Evolutionary conservation across 768 basidiomycete species (phyloP).

Genomic region (Lactarius trivialis): DNA sequence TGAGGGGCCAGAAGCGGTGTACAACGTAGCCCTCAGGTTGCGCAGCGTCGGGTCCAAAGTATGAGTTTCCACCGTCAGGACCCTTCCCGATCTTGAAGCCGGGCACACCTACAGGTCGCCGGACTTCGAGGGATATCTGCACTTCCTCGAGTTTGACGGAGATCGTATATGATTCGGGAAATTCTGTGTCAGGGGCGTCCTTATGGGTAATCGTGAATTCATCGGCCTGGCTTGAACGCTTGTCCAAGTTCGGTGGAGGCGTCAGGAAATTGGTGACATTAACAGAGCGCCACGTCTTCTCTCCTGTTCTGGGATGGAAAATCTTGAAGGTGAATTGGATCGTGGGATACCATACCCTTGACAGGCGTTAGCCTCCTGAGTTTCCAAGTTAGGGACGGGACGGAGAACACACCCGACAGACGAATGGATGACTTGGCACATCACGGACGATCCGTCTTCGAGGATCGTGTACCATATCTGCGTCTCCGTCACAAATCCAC

Average conservation of each 20-base stretch:
- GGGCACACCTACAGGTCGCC: conserved; percentile 60
- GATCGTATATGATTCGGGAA: conserved; percentile 74
- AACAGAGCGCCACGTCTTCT: conserved; percentile 78
- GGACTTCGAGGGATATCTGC: conserved; percentile 70
- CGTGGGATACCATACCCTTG: conserved; percentile 86
- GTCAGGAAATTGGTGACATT: conserved; percentile 77
- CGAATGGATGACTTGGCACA: conserved; percentile 86
- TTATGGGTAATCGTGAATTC: conserved; percentile 75
- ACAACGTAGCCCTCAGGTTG: conserved; percentile 81
- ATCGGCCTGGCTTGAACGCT: conserved; percentile 80
- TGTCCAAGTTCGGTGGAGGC: conserved; percentile 72
- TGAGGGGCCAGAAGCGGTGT: conserved; percentile 86
- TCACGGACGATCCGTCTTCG: conserved; percentile 70
- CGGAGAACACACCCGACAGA: conserved; percentile 65
- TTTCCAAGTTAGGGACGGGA: conserved; percentile 15
- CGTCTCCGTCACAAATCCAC: conserved; percentile 87
- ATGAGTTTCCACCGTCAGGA: conserved; percentile 80
- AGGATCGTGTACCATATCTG: conserved; percentile 80
- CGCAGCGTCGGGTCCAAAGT: conserved; percentile 65
- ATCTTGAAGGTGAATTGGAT: conserved; percentile 92
- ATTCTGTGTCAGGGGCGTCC: conserved; percentile 45
- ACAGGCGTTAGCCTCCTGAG: conserved; percentile 9
- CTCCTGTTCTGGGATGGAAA: conserved; percentile 68
- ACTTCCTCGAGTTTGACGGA: conserved; percentile 75
- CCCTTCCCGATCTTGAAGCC: conserved; percentile 93